Conservation (phyloP, 441 rosid species). For the Biscutella laevigata region DNA sequence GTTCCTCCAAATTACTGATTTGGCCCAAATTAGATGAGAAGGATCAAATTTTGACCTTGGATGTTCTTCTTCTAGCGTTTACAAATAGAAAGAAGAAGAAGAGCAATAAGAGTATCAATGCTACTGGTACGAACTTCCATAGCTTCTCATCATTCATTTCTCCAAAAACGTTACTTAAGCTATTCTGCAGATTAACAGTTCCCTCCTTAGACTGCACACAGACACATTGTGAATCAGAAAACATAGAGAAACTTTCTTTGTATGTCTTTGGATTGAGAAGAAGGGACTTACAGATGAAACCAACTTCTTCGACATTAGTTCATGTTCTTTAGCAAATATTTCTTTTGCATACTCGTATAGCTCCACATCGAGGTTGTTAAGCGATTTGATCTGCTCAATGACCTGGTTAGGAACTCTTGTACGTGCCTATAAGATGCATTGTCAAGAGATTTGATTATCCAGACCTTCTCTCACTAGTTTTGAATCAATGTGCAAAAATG, state of each 20-base stretch:
- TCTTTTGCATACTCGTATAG: conserved; percentile 69
- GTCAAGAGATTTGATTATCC: not conserved
- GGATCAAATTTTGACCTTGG: conserved; percentile 56
- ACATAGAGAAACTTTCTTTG: too few species aligned
- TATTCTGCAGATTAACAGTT: conserved; percentile 37
- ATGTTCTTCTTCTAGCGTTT: conserved; percentile 61
- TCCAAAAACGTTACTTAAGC: conserved; percentile 29
- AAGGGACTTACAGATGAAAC: conserved; percentile 32
- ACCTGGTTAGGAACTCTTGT: conserved; percentile 42
- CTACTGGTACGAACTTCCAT: conserved; percentile 37
- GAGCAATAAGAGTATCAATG: conserved; percentile 30
- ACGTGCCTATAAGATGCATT: conserved; percentile 52
- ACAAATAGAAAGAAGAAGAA: conserved; percentile 37
- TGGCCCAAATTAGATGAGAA: conserved; percentile 5
- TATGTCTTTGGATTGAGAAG: not conserved
- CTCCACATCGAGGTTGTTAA: conserved; percentile 70
- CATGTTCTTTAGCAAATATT: conserved; percentile 57
- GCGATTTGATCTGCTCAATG: conserved; percentile 57
- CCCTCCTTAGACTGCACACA: conserved; percentile 17
- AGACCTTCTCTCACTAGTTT: not conserved
- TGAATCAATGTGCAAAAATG: not conserved
- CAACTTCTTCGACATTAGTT: conserved; percentile 23
- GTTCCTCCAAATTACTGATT: not conserved
- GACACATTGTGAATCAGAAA: not conserved
- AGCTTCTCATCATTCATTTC: conserved; percentile 25